Evolutionary conservation across 148 eudicot species (phyloP).

Genomic region (Rhododendron henanense): DNA sequence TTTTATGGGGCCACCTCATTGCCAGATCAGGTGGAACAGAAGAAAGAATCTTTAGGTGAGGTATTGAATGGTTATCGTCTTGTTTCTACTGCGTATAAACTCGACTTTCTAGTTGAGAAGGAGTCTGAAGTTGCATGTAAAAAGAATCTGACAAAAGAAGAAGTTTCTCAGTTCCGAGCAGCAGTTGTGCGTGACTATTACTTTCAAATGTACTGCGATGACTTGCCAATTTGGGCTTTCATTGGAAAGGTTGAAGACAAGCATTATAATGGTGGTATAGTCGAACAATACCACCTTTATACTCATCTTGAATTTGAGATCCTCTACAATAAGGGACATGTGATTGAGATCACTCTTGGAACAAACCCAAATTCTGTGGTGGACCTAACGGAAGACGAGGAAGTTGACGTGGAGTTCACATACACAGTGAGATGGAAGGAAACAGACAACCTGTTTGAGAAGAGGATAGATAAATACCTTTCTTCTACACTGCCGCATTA

Average conservation of each 20-base stretch:
- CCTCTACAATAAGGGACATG: slow-evolving; percentile 19
- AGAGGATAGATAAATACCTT: slow-evolving; percentile 16
- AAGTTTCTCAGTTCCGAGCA: slow-evolving; percentile 21
- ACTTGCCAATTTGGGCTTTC: slow-evolving; percentile 21
- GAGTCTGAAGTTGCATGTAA: slow-evolving; percentile 19
- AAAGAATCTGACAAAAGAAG: slow-evolving; percentile 22
- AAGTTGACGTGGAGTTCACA: slow-evolving; percentile 21
- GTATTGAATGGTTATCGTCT: slow-evolving; percentile 25
- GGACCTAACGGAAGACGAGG: slow-evolving; percentile 22
- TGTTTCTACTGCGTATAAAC: slow-evolving; percentile 14
- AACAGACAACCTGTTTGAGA: slow-evolving; percentile 10
- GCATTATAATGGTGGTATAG: background rate
- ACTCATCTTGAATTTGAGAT: slow-evolving; percentile 11
- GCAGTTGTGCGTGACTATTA: slow-evolving; percentile 22
- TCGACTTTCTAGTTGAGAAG: slow-evolving; percentile 14
- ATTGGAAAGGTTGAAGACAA: background rate
- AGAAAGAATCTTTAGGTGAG: slow-evolving; percentile 24
- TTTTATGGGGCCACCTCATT: background rate
- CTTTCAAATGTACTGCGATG: slow-evolving; percentile 20
- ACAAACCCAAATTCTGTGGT: background rate
- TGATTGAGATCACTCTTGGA: slow-evolving; percentile 15
- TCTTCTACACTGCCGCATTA: background rate
- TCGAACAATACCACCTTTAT: background rate
- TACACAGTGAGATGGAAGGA: slow-evolving; percentile 22
- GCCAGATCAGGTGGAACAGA: slow-evolving; percentile 19